Evolutionary conservation across 1,284 basidiomycete species (phyloP).

Genomic region (Pterula multifida): DNA sequence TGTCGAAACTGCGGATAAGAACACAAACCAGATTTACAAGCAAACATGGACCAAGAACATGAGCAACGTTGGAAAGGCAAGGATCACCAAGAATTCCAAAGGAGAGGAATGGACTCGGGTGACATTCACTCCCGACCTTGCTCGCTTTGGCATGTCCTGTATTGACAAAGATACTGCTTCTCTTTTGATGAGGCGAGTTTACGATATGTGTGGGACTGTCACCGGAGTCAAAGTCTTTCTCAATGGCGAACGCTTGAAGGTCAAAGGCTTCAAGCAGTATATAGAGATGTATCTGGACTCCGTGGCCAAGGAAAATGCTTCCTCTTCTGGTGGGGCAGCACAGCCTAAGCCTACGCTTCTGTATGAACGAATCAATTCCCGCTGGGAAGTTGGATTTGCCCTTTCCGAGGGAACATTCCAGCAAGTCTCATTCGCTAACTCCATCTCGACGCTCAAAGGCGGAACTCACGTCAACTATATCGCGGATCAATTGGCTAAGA

Average conservation of each 20-base stretch:
- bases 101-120: constrained; percentile 92
- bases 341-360: constrained; percentile 70
- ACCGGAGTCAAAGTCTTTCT: constrained; percentile 90
- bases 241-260: constrained; percentile 86
- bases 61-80: constrained; percentile 76
- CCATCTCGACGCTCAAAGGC: constrained; percentile 94
- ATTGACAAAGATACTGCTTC: constrained; percentile 92
- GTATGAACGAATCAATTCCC: constrained; percentile 69
- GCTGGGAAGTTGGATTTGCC: constrained; percentile 96
- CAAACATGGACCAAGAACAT: constrained; percentile 96
- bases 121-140: constrained; percentile 89
- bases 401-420: constrained; percentile 76
- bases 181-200: constrained; percentile 90
- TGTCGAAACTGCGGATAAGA: constrained; percentile 94
- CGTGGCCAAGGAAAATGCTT: constrained; percentile 52
- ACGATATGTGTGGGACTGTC: constrained; percentile 94
- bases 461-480: constrained; percentile 90
- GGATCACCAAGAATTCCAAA: constrained; percentile 84
- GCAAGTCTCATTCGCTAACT: constrained; percentile 97
- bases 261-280: constrained; percentile 97
- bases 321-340: constrained; percentile 62
- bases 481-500: constrained; percentile 84
- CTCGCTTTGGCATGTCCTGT: constrained; percentile 83
- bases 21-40: constrained; percentile 82
- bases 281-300: constrained; percentile 88